Evolutionary conservation across 345 rosid species (phyloP).

Genomic region (Salix udensis): DNA sequence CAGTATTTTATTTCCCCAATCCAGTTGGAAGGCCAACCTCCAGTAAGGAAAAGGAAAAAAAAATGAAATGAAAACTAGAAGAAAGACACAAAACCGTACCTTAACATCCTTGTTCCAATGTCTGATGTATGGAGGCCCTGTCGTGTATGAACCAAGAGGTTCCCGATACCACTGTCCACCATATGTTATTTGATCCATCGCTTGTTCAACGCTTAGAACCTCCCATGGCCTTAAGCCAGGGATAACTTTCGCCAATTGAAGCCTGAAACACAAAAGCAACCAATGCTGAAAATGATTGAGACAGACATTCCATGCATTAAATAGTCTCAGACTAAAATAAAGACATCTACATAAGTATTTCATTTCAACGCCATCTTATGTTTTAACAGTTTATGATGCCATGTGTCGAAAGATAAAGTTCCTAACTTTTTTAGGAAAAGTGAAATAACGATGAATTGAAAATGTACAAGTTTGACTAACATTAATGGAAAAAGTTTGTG

Average conservation of each 20-base stretch:
- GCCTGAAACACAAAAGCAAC: slow-evolving; percentile 37
- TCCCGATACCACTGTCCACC: slow-evolving; percentile 87
- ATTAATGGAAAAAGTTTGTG: too few species aligned
- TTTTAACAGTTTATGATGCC: too few species aligned
- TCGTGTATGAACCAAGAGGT: slow-evolving; percentile 68
- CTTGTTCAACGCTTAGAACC: slow-evolving; percentile 85
- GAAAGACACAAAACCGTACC: slow-evolving; percentile 29
- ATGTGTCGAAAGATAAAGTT: too few species aligned
- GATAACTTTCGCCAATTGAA: slow-evolving; percentile 53
- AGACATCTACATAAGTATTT: not conserved
- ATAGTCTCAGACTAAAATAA: not conserved
- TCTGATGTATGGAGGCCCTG: slow-evolving; percentile 78
- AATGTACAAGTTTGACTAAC: too few species aligned
- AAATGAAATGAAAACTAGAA: not conserved
- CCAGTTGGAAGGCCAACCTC: too few species aligned
- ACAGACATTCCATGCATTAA: not conserved
- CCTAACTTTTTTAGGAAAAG: too few species aligned
- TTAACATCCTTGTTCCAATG: slow-evolving; percentile 58
- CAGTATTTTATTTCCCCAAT: too few species aligned
- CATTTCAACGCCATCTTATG: too few species aligned
- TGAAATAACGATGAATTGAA: too few species aligned
- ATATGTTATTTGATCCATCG: slow-evolving; percentile 83
- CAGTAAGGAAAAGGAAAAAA: not conserved
- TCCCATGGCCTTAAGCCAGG: slow-evolving; percentile 99
- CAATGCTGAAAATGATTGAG: not conserved